Conservation (phyloP, 352 stramenopile genomes). For the Phytophthora pinifolia region DNA sequence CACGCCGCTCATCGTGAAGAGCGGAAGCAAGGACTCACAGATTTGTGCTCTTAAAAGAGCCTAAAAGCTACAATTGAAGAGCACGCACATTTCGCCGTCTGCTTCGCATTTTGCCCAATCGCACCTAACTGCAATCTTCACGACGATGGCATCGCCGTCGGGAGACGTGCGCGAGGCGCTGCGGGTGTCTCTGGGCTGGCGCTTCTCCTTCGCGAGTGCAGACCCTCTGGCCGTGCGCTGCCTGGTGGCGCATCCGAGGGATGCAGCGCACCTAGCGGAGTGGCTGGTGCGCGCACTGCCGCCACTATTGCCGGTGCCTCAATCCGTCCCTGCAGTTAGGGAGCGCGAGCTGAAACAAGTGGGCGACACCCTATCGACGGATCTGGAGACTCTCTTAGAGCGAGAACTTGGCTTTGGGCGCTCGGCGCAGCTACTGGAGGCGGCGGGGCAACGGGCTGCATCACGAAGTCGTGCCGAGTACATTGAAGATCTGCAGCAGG, state of each 20-base stretch:
- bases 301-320: conserved; percentile 2
- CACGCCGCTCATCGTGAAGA: conserved; percentile 1
- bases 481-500: no score
- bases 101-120: conserved; percentile 16
- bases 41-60: conserved; percentile 8
- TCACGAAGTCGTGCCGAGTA: no score
- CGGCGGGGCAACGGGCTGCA: no score
- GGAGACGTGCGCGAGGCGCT: conserved; percentile 43
- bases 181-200: conserved; percentile 37
- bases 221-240: conserved; percentile 47
- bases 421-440: neutral
- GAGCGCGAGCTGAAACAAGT: conserved; percentile 2
- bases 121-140: no score
- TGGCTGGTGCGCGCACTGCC: conserved; percentile 46
- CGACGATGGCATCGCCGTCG: conserved; percentile 8
- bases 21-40: neutral
- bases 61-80: neutral
- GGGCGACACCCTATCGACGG: neutral
- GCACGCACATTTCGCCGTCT: no score
- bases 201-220: conserved; percentile 50
- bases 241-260: conserved; percentile 42
- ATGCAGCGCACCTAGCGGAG: conserved; percentile 33
- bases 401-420: conserved; percentile 33
- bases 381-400: conserved; percentile 50
- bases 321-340: neutral